Evolutionary conservation across 1,284 basidiomycete species (phyloP).

Genomic region (Rhodotorula sp.): DNA sequence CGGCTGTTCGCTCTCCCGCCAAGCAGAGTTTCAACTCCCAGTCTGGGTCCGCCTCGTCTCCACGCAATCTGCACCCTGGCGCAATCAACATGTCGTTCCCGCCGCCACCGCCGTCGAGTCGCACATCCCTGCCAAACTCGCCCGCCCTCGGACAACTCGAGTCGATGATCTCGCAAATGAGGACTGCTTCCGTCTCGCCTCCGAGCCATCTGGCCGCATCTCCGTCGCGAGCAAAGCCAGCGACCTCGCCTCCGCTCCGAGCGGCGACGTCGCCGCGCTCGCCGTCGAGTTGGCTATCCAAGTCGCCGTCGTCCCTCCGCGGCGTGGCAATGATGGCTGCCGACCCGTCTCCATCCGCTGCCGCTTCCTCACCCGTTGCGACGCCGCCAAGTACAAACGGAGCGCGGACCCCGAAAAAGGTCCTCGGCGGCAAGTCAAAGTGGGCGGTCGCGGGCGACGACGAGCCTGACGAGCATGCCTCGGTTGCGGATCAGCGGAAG

Average conservation of each 20-base stretch:
- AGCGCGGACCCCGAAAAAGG: conserved; percentile 7
- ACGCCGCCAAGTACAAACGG: neutral
- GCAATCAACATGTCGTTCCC: neutral
- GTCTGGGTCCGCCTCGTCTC: neutral
- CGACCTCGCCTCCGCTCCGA: neutral
- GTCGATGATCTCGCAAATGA: conserved; percentile 17
- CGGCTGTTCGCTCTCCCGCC: neutral
- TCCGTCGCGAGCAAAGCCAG: neutral
- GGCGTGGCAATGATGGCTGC: too few species aligned
- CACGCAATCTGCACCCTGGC: neutral
- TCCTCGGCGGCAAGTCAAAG: conserved; percentile 18
- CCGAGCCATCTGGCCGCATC: neutral
- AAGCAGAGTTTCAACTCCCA: neutral
- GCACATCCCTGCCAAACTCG: too few species aligned
- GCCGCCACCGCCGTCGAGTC: neutral
- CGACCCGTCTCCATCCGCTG: neutral
- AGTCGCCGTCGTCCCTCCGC: neutral
- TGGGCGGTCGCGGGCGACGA: conserved; percentile 24
- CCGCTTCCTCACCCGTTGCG: too few species aligned
- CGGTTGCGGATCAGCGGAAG: neutral
- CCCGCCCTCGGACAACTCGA: conserved; percentile 24
- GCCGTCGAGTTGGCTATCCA: neutral
- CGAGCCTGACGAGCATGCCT: conserved; percentile 17
- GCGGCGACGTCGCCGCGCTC: neutral
- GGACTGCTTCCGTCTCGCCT: neutral